Evolutionary conservation across 768 basidiomycete species (phyloP).

Genomic region (Phanerodontia chrysosporium): DNA sequence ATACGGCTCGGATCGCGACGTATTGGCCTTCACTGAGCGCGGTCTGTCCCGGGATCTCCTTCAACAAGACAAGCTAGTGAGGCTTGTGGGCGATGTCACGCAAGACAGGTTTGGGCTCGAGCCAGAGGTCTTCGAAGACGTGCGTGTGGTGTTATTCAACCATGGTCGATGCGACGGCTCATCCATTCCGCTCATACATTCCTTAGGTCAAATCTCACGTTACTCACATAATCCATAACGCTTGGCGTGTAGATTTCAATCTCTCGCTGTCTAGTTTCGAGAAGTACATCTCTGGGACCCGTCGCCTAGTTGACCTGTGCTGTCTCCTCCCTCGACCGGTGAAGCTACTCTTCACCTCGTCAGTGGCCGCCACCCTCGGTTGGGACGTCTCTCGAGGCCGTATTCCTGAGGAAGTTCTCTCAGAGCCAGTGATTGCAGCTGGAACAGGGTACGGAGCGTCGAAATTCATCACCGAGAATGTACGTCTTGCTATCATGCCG

Average conservation of each 20-base stretch:
- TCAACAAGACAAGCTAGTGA: conserved; percentile 13
- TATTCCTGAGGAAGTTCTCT: conserved; percentile 8
- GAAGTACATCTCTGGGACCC: conserved; percentile 29
- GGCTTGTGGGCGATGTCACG: conserved; percentile 19
- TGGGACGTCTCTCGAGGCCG: conserved; percentile 14
- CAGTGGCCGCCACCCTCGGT: conserved; percentile 27
- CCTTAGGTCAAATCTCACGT: conserved; percentile 11
- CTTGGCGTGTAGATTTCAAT: conserved; percentile 41
- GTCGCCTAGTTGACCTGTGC: conserved; percentile 30
- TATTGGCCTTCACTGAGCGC: conserved; percentile 12
- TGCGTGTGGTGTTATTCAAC: no score
- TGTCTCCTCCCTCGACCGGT: conserved; percentile 10
- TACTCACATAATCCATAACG: conserved; percentile 32
- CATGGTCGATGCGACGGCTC: no score
- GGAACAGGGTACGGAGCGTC: conserved; percentile 31
- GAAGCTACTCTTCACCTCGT: conserved; percentile 31
- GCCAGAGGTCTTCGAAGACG: not conserved
- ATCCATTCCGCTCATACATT: not conserved
- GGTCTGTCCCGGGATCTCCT: conserved; percentile 12
- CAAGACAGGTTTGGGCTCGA: conserved; percentile 14
- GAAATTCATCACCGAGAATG: conserved; percentile 28
- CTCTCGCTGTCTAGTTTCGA: conserved; percentile 34
- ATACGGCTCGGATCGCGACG: not conserved
- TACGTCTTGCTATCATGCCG: conserved; percentile 8
- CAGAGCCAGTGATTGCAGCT: conserved; percentile 18